A percentile compares a stretch with the other conserved stretches of the same genome.
phyloP scores from a whole-genome alignment of 2,329 filamentous ascomycete genomes.

The Cadophora sp. region DNA sequence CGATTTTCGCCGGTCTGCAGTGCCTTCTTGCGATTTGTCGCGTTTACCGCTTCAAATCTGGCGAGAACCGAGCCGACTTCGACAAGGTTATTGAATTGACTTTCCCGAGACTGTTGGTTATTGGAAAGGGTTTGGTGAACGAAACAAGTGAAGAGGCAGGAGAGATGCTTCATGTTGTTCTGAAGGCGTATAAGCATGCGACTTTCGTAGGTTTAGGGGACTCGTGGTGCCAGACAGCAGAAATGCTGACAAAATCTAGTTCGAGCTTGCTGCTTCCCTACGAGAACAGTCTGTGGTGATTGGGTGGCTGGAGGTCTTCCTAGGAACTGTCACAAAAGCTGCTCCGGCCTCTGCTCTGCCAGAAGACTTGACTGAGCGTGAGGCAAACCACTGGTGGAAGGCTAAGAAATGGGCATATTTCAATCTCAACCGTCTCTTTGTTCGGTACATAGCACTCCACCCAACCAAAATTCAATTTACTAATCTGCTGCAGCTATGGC shows the following conservation, averaged over 20 bases:
- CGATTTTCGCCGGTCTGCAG: slow-evolving; percentile 91
- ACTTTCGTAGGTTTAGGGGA: slow-evolving; percentile 75
- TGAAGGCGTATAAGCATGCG: slow-evolving; percentile 98
- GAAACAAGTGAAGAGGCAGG: slow-evolving; percentile 94
- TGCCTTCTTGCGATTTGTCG: slow-evolving; percentile 94
- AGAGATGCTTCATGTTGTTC: slow-evolving; percentile 92
- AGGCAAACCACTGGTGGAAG: slow-evolving; percentile 99
- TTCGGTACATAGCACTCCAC: slow-evolving; percentile 65
- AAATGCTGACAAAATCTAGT: slow-evolving; percentile 58
- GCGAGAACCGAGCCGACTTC: slow-evolving; percentile 83
- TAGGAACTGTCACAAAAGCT: slow-evolving; percentile 86
- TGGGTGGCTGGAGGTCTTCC: slow-evolving; percentile 94
- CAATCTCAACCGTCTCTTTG: slow-evolving; percentile 94
- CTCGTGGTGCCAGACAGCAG: slow-evolving; percentile 21
- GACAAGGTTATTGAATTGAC: slow-evolving; percentile 92
- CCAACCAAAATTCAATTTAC: background rate
- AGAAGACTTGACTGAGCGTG: slow-evolving; percentile 82
- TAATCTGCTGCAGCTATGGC: slow-evolving; percentile 71
- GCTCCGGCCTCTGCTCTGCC: slow-evolving; percentile 80
- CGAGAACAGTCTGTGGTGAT: slow-evolving; percentile 85
- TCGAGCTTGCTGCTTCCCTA: slow-evolving; percentile 82
- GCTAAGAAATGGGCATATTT: slow-evolving; percentile 99
- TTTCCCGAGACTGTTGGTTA: slow-evolving; percentile 85
- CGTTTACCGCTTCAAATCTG: slow-evolving; percentile 90
- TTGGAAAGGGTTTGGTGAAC: slow-evolving; percentile 87